Conservation (phyloP, 2,329 filamentous ascomycete species). For the Fusarium annulatum region DNA sequence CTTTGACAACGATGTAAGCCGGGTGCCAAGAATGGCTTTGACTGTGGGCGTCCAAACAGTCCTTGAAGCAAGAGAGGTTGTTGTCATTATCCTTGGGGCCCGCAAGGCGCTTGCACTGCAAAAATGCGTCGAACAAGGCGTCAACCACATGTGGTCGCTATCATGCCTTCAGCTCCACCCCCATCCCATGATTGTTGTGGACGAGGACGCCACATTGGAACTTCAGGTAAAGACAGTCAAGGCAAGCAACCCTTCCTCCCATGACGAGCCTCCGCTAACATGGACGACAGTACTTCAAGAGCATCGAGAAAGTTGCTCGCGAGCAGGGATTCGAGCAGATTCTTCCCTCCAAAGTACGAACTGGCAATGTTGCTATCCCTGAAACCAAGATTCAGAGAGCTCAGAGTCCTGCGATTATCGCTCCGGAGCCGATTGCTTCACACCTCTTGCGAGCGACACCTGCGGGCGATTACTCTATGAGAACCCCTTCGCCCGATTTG, state of each 20-base stretch:
- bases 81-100: constrained; percentile 83
- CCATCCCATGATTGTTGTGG: constrained; percentile 84
- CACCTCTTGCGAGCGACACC: constrained; percentile 65
- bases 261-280: background rate
- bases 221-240: constrained; percentile 79
- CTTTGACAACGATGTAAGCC: constrained; percentile 78
- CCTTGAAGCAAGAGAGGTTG: constrained; percentile 82
- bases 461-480: constrained; percentile 64
- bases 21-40: constrained; percentile 83
- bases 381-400: constrained; percentile 57
- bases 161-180: constrained; percentile 84
- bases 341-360: constrained; percentile 66
- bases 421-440: constrained; percentile 67
- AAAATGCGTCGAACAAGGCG: constrained; percentile 81
- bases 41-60: constrained; percentile 89
- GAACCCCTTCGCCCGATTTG: constrained; percentile 68
- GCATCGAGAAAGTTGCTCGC: constrained; percentile 72
- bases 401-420: constrained; percentile 58
- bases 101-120: constrained; percentile 85
- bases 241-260: constrained; percentile 48
- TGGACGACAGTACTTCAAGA: constrained; percentile 71
- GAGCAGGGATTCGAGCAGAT: constrained; percentile 69
- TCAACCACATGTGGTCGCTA: constrained; percentile 93
- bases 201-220: constrained; percentile 81
- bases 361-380: constrained; percentile 57